A percentile compares a stretch with the other conserved stretches of the same genome.
These are phyloP conservation scores for Fusarium napiforme DNA, from an alignment of 2,329 filamentous ascomycete genomes.

Conservation along the genomic window DNA sequence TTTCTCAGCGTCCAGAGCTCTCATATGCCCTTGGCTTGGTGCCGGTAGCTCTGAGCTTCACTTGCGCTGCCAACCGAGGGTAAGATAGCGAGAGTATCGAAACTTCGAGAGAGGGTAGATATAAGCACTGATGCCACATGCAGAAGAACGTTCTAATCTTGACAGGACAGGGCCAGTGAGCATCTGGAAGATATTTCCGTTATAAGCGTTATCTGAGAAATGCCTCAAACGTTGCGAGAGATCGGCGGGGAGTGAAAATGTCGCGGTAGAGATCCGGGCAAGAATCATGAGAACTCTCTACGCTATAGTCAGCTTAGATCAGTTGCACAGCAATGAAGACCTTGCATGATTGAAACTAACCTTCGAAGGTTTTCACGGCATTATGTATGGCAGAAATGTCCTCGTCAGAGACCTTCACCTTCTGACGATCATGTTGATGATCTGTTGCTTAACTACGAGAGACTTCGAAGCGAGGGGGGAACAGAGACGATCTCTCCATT, in stretches of 20 bases:
- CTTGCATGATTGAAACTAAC: fast-evolving
- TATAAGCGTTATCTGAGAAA: background rate
- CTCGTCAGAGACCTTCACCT: background rate
- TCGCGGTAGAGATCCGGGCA: background rate
- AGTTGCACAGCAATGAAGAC: background rate
- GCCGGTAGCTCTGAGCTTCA: background rate
- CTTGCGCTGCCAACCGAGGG: background rate
- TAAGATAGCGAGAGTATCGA: background rate
- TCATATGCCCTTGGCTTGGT: background rate
- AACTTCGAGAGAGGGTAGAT: background rate
- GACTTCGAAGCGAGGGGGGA: background rate
- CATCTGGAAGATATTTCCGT: background rate
- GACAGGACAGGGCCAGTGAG: too few relatives aligned
- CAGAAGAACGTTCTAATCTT: too few relatives aligned
- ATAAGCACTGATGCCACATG: background rate
- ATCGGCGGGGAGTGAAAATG: background rate
- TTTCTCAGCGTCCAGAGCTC: background rate
- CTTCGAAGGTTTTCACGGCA: background rate
- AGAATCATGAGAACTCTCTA: background rate
- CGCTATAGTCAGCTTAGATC: background rate
- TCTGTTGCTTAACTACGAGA: background rate
- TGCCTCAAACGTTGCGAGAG: background rate
- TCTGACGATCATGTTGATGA: background rate
- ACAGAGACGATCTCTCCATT: background rate
- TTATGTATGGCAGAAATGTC: background rate